Evolutionary conservation across 2,329 filamentous ascomycete genomes (phyloP), one percentile per base, ranked within the genome.

Genomic region (Pseudogymnoascus verrucosus): DNA sequence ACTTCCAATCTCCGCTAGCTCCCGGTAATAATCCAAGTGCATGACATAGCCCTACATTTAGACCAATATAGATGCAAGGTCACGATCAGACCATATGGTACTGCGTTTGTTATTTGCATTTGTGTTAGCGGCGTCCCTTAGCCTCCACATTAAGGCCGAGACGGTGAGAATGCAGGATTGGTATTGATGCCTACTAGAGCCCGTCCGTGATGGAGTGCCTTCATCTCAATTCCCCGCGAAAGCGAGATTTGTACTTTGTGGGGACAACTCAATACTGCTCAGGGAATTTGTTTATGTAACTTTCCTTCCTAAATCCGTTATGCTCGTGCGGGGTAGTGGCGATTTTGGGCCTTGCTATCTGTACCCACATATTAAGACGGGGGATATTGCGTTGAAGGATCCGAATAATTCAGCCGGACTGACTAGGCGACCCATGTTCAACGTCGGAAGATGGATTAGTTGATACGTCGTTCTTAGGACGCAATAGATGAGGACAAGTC

Each of bases 1-100:
- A n/a, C 21, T n/a, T 51, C 44, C 44, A 23, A 51, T 51, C 44
- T 51, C 44, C 44, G 44, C 44, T 51, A 51, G 44, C 42, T 44
- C 42, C 42, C 40, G 19, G 21, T 51, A 51, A 51, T 26, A 47
- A 8, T 47, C 42, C 42, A 47, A 47, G 21, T 47, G 21, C 12
- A 26, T 47, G 36, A 44, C 40, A 44, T 5, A 44, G 19, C 10
- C 39, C 39, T 6, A 23, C 40, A 21, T 21, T 23, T 21, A 10
- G 40, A 44, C 40, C 40, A 44, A 44, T 44, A 44, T 44, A 44
- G 5, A 11, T 44, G 4, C 40, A 44, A 44, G 40, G 23, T 44
- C 40, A 14, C 8, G 40, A 44, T 44, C 11, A 23, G 19, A 44
- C 16, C 39, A 21, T 42, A 37, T 37, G 12, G 37, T 19, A 40